phyloP scores from a whole-genome alignment of 176 grass and related monocot species.

The Oryza nivara region DNA sequence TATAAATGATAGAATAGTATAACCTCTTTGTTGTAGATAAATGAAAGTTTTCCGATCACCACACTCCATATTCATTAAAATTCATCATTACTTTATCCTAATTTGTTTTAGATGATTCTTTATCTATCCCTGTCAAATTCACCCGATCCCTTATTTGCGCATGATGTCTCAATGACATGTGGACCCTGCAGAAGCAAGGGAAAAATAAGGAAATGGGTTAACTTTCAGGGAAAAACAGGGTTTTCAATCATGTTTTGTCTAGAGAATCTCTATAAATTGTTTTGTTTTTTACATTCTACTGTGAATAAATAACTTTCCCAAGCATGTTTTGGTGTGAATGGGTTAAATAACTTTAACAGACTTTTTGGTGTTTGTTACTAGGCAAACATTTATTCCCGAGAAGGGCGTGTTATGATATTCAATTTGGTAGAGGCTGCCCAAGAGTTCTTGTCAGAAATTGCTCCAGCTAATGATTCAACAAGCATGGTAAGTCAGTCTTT shows the following conservation, averaged over 20 bases:
- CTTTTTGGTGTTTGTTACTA: slow-evolving; percentile 40
- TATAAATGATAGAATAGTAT: slow-evolving; percentile 17
- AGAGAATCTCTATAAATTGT: not conserved
- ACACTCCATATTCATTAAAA: not conserved
- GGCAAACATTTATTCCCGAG: slow-evolving; percentile 90
- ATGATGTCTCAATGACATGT: not conserved
- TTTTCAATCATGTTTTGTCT: not conserved
- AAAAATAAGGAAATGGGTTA: not conserved
- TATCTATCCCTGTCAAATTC: too few relatives aligned
- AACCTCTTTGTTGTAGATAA: not conserved
- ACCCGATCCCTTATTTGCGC: not conserved
- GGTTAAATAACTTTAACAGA: slow-evolving; percentile 26
- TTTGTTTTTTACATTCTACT: slow-evolving; percentile 16
- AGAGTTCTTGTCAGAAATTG: slow-evolving; percentile 90
- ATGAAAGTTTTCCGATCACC: not conserved
- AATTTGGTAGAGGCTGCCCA: slow-evolving; percentile 94
- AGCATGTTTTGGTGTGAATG: slow-evolving; percentile 18
- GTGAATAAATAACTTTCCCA: not conserved
- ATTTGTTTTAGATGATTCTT: not conserved
- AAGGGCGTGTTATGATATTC: slow-evolving; percentile 97
- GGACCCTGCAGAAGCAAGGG: not conserved
- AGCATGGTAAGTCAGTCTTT: slow-evolving; percentile 60
- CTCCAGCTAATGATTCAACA: slow-evolving; percentile 48
- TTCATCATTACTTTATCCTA: not conserved
- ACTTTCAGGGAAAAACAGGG: not conserved